A percentile compares a stretch with the other conserved stretches of the same genome.
Conservation (phyloP, 2,329 filamentous ascomycete genomes). For the Rutstroemia sp. region DNA sequence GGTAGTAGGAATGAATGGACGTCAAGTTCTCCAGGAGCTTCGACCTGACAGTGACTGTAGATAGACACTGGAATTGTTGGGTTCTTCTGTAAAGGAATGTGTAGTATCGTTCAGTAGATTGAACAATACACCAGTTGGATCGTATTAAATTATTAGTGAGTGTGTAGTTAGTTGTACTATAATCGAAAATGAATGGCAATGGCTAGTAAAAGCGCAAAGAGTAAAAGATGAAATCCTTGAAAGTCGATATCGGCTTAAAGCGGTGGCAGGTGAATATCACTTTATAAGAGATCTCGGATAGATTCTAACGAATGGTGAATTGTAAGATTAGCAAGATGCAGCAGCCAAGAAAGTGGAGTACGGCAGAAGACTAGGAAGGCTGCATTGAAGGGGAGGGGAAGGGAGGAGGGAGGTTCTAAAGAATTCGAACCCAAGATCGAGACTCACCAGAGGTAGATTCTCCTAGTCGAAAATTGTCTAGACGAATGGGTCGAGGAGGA, state of each 20-base stretch:
- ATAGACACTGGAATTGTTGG: constrained; percentile 18
- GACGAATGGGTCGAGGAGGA: background rate
- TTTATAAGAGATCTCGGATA: constrained; percentile 3
- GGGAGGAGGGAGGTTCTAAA: background rate
- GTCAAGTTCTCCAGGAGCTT: constrained; percentile 33
- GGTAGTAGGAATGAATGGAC: constrained; percentile 22
- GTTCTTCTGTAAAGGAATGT: constrained; percentile 19
- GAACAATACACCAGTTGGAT: constrained; percentile 16
- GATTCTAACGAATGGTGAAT: constrained; percentile 4
- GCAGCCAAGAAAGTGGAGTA: too few relatives aligned
- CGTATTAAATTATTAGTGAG: constrained; percentile 29
- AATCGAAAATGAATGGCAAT: constrained; percentile 26
- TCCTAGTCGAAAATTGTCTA: constrained; percentile 10
- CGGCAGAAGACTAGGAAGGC: constrained; percentile 15
- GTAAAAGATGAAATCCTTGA: constrained; percentile 6
- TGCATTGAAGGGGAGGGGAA: constrained; percentile 5
- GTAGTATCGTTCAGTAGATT: constrained; percentile 13
- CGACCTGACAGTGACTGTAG: constrained; percentile 25
- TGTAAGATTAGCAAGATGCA: constrained; percentile 6
- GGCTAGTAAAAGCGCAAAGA: constrained; percentile 18
- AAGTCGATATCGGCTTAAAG: constrained; percentile 11
- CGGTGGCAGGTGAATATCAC: constrained; percentile 15
- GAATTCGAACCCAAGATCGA: background rate
- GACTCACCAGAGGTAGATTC: constrained; percentile 15
- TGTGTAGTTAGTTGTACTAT: constrained; percentile 19